Base-by-base conservation (phyloP, 257 asterid genomes). In the Prunella vulgaris region DNA sequence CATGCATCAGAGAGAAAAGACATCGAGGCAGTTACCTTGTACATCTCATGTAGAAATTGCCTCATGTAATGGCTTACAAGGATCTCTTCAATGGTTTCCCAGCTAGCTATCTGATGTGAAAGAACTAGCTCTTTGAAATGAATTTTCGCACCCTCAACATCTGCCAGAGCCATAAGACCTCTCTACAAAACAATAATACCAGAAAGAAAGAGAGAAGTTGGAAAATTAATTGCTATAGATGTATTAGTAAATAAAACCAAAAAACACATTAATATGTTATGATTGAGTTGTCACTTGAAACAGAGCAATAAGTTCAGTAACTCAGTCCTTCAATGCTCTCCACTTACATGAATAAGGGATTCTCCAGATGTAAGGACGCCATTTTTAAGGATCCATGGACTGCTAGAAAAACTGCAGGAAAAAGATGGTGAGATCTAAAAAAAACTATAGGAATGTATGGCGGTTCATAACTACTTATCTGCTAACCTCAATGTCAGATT, bases 101-200 rank as follows among this genome's bases (percentile, higher is more conserved):
- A 90, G 87, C 99, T 90, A 75, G 96, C 96, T 71, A 93, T 85
- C 79, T 93, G 97, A 78, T 93, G 96, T 20, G 97, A 85, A 79
- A 88, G 88, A 75, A 82, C 74, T 37, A 93, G 77, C 69, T 84
- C 95, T 67, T 82, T 93, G 82, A 93, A 90, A 78, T 88, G 85
- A 69, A 93, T 88, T 78, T 93, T 84, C 40, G 96, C 99, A 62
- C 99, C 97, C 88, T 93, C 99, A 7, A 93, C 95, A 80, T 93
- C 97, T 63, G 99, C 99, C 78, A 93, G 93, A 65, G 99, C 96
- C 95, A 90, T 88, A 66, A 93, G 91, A 74, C 97, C 99, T 76
- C 96, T 88, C 98, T 93, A 78, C 70, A 76, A 51, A 64, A 78
- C 14, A 70, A 42, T 65, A 70, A 75, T 70, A 66, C 35, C 28